Base-by-base conservation (phyloP, 2,329 filamentous ascomycete genomes). In the Zasmidium citrigriseum region DNA sequence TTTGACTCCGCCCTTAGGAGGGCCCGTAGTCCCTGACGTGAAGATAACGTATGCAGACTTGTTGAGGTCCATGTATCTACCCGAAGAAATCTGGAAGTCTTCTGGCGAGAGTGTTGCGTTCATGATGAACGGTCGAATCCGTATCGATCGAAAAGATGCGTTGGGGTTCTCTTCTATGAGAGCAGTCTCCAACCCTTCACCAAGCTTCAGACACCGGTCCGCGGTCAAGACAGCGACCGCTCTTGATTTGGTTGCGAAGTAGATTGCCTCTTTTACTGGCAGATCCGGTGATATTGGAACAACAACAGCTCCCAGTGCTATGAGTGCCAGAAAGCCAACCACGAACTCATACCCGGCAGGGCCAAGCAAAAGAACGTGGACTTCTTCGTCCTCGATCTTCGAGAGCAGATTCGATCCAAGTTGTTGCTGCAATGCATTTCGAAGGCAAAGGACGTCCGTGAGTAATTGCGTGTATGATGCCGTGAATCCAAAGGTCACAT, bases 281-380 rank as follows among this genome's bases (percentile, higher is more conserved):
- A 80, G 55, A 11, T 70, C 73, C 14, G 76, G 72, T 22, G 73
- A 72, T 59, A 81, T 74, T 3, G 78, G 79, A 9, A 82, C 79
- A 1, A 75, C 75, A 16, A 77, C 79, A 3, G 76, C 80, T 18
- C 78, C 78, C 2, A 79, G 60, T 10, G 79, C 78, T 25, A 80
- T 68, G n/a, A 79, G 71, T 3, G 78, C 75, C 27, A 81, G 70
- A 60, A 80, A 77, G 2, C 75, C 78, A 12, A 81, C 77, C 2
- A 76, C 72, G 62, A 77, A 82, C 55, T 80, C 78, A 63, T 81
- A 81, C 2, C 79, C 75, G 4, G 77, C 77, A 2, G 76, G 70
- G 11, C 76, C 78, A 25, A 82, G 68, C 2, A 81, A 70, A 22
- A 75, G 75, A 46, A 81, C 74, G 61, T 76, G 80, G 16, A 78